Conservation (phyloP, 768 basidiomycete genomes). For the Auriscalpium vulgare region DNA sequence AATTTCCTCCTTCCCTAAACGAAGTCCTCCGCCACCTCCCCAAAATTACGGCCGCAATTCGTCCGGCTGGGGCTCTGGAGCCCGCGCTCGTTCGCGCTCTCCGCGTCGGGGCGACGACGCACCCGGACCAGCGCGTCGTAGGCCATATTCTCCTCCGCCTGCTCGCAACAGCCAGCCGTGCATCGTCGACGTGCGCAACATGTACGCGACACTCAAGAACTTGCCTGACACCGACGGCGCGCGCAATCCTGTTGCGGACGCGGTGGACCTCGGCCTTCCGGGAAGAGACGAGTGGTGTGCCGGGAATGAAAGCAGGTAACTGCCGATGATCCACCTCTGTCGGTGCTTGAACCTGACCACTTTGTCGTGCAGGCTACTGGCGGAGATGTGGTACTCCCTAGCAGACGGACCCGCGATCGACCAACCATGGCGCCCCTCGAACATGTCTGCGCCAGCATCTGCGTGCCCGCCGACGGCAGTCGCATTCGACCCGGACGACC, state of each 20-base stretch:
- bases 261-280: constrained; percentile 6
- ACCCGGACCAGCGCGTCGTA: not conserved
- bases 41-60: not conserved
- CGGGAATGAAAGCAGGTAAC: constrained; percentile 8
- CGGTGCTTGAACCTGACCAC: too few relatives aligned
- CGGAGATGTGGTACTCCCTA: constrained; percentile 12
- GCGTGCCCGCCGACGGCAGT: not conserved
- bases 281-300: constrained; percentile 10
- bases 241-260: not conserved
- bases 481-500: not conserved
- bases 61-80: not conserved
- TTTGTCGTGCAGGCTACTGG: constrained; percentile 6
- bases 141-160: constrained; percentile 1
- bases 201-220: constrained; percentile 9
- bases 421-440: constrained; percentile 5
- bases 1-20: too few relatives aligned
- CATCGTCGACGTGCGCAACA: constrained; percentile 9
- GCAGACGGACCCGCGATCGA: constrained; percentile 11
- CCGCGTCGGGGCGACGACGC: constrained; percentile 4
- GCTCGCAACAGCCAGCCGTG: not conserved
- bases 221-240: not conserved
- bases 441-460: not conserved
- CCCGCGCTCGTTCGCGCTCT: constrained; percentile 8
- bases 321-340: too few relatives aligned
- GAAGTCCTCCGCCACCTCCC: too few relatives aligned